These are phyloP conservation scores for Lepidium africanum DNA, from an alignment of 345 rosid species.

Conservation along the genomic window DNA sequence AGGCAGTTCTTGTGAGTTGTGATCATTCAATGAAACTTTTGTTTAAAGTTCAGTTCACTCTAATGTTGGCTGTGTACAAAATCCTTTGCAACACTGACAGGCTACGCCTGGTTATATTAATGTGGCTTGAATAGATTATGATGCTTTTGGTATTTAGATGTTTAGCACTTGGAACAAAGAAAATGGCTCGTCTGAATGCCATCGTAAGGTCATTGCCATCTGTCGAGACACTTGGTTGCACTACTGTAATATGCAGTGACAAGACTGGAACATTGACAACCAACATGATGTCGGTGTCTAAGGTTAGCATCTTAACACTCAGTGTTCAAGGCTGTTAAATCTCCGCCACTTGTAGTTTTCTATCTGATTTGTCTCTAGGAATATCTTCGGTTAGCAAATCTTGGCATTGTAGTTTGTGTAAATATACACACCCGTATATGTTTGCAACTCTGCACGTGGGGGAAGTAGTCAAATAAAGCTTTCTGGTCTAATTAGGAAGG, in stretches of 20 bases:
- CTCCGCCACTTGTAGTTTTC: background rate
- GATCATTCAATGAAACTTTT: background rate
- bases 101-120: constrained; percentile 1
- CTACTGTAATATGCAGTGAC: constrained; percentile 98
- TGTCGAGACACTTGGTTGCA: constrained; percentile 96
- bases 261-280: constrained; percentile 99
- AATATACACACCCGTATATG: background rate
- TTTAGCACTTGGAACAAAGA: constrained; percentile 98
- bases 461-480: constrained; percentile 1
- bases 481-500: background rate
- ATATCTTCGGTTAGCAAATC: background rate
- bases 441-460: background rate
- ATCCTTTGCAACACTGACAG: background rate
- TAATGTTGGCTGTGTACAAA: constrained; percentile 1
- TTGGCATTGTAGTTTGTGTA: background rate
- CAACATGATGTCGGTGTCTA: constrained; percentile 97
- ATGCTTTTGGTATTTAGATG: constrained; percentile 48
- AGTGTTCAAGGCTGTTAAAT: background rate
- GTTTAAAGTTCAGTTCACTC: constrained; percentile 3
- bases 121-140: constrained; percentile 4
- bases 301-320: constrained; percentile 45
- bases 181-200: constrained; percentile 98
- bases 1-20: constrained; percentile 9
- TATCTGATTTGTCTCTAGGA: background rate
- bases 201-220: constrained; percentile 98